Evolutionary conservation across 2,329 filamentous ascomycete genomes (phyloP).

Genomic region (Elsinoe batatas): DNA sequence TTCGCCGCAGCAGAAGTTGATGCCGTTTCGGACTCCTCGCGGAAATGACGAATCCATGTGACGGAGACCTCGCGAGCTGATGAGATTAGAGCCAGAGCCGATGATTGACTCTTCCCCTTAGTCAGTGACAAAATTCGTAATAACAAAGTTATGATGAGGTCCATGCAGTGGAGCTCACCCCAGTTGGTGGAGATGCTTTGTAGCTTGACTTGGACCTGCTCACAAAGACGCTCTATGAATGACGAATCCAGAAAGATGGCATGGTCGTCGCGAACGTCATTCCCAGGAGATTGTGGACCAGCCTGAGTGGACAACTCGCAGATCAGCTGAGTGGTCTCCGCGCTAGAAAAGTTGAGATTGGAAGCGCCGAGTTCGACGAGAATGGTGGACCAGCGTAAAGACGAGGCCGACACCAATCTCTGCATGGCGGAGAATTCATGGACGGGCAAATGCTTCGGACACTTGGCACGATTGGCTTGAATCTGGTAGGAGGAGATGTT

Average conservation of each 20-base stretch:
- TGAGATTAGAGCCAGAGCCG: constrained; percentile 25
- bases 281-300: constrained; percentile 38
- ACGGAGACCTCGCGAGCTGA: constrained; percentile 36
- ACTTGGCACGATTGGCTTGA: constrained; percentile 40
- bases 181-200: constrained; percentile 44
- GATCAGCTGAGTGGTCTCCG: constrained; percentile 42
- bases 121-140: constrained; percentile 18
- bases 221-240: constrained; percentile 42
- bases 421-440: constrained; percentile 48
- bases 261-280: constrained; percentile 40
- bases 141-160: constrained; percentile 44
- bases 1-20: constrained; percentile 30
- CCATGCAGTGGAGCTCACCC: constrained; percentile 51
- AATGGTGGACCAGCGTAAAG: constrained; percentile 40
- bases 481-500: constrained; percentile 25
- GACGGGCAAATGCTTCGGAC: constrained; percentile 37
- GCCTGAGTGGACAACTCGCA: constrained; percentile 45
- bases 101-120: background rate
- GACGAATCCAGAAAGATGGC: constrained; percentile 37
- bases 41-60: constrained; percentile 42
- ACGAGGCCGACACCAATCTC: constrained; percentile 36
- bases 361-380: constrained; percentile 43
- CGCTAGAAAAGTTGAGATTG: constrained; percentile 50
- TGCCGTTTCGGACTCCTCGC: constrained; percentile 34
- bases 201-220: constrained; percentile 41